Evolutionary conservation across 164 flowering plant species (phyloP).

Genomic region (Berberis vulgaris): DNA sequence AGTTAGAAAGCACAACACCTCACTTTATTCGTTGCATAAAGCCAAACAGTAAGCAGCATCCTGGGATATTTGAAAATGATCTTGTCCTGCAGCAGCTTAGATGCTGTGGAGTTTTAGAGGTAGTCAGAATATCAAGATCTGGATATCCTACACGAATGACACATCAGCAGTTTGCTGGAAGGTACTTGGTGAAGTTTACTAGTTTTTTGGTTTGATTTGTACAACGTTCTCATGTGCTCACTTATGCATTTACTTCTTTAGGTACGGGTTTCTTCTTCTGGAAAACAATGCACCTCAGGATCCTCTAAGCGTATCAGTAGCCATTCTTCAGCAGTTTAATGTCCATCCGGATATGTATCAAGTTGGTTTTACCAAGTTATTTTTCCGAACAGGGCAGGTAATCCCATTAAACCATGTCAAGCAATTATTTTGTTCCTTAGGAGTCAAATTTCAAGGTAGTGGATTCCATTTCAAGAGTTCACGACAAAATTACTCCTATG

Average conservation of each 20-base stretch:
- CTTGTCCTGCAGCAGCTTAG: slow-evolving; percentile 75
- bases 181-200: slow-evolving; percentile 27
- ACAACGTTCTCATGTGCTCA: background rate
- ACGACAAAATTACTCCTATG: too few relatives aligned
- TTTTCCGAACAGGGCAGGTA: slow-evolving; percentile 77
- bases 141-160: slow-evolving; percentile 84
- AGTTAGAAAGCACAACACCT: slow-evolving; percentile 67
- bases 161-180: slow-evolving; percentile 76
- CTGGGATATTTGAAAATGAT: slow-evolving; percentile 61
- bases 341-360: slow-evolving; percentile 82
- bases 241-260: slow-evolving; percentile 18
- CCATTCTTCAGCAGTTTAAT: slow-evolving; percentile 69
- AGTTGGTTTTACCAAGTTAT: slow-evolving; percentile 87
- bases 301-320: slow-evolving; percentile 67
- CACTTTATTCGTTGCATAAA: slow-evolving; percentile 92
- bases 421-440: too few relatives aligned
- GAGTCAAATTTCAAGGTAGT: too few relatives aligned
- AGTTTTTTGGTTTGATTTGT: background rate
- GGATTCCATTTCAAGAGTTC: too few relatives aligned
- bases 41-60: slow-evolving; percentile 72
- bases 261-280: slow-evolving; percentile 68
- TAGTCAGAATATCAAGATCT: slow-evolving; percentile 73
- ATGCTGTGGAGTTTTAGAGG: slow-evolving; percentile 77
- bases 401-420: background rate
- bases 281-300: slow-evolving; percentile 43